Conservation (phyloP, 177 flowering plant genomes). For the Telopea speciosissima region DNA sequence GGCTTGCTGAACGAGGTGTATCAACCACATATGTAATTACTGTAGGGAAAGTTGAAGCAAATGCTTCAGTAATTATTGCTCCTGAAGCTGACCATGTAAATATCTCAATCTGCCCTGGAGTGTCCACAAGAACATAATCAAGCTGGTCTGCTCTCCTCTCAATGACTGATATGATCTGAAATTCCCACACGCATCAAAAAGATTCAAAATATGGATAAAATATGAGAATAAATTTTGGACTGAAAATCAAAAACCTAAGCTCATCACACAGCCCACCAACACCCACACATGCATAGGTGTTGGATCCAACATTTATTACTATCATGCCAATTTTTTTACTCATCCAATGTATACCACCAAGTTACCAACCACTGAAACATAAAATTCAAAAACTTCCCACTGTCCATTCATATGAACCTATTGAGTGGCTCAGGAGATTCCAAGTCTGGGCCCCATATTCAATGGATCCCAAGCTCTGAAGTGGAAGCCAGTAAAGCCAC, state of each 20-base stretch:
- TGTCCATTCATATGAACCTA: background rate
- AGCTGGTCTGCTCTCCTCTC: conserved; percentile 94
- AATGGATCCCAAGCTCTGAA: background rate
- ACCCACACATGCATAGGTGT: background rate
- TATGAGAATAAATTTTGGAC: background rate
- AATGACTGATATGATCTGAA: conserved; percentile 72
- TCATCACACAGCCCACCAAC: background rate
- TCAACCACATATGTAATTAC: conserved; percentile 84
- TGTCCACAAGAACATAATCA: conserved; percentile 94
- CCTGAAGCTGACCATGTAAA: conserved; percentile 99
- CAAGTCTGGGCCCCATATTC: background rate
- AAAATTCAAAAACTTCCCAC: background rate
- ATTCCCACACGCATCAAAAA: background rate
- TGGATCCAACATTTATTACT: background rate
- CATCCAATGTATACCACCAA: background rate
- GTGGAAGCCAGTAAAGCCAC: background rate
- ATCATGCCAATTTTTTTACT: background rate
- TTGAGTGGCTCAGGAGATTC: background rate
- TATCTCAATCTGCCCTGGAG: conserved; percentile 97
- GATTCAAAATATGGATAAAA: background rate
- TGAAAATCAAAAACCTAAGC: background rate
- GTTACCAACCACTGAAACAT: background rate
- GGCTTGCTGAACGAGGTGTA: conserved; percentile 86
- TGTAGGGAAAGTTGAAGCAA: conserved; percentile 97
- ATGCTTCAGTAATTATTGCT: conserved; percentile 90